A percentile compares a stretch with the other conserved stretches of the same genome.
phyloP scores from a whole-genome alignment of 1,284 basidiomycete genomes.

The Tilletia horrida region DNA sequence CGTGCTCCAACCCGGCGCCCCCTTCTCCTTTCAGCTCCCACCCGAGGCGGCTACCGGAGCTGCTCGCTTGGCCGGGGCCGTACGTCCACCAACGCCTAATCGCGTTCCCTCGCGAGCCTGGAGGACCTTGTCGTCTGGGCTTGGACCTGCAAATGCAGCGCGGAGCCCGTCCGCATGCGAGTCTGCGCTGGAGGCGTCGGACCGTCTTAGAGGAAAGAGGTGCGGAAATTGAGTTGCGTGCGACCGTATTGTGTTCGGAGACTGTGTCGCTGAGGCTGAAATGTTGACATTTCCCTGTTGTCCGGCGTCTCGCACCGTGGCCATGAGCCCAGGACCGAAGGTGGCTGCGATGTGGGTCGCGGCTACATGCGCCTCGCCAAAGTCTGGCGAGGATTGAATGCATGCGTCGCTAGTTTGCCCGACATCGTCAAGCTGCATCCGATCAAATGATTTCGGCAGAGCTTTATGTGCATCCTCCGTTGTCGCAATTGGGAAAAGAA shows the following conservation, averaged over 20 bases:
- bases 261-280: background rate
- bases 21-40: background rate
- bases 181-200: background rate
- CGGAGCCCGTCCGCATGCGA: slow-evolving; percentile 29
- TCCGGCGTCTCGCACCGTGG: no score
- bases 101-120: slow-evolving; percentile 72
- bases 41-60: background rate
- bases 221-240: background rate
- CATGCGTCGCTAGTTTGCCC: background rate
- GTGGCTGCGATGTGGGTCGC: background rate
- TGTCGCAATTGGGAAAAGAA: slow-evolving; percentile 34
- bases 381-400: no score
- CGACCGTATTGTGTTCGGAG: background rate
- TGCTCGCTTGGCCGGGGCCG: background rate
- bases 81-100: slow-evolving; percentile 24
- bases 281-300: background rate
- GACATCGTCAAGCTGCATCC: slow-evolving; percentile 6
- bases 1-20: no score
- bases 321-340: background rate
- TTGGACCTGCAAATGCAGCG: slow-evolving; percentile 69
- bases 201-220: background rate
- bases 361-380: background rate
- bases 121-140: slow-evolving; percentile 78
- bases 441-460: background rate
- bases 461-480: background rate